Percentiles rank a stretch among this genome's conserved stretches.
Conservation (phyloP, 2,329 filamentous ascomycete species). For the Juglanconis sp. region DNA sequence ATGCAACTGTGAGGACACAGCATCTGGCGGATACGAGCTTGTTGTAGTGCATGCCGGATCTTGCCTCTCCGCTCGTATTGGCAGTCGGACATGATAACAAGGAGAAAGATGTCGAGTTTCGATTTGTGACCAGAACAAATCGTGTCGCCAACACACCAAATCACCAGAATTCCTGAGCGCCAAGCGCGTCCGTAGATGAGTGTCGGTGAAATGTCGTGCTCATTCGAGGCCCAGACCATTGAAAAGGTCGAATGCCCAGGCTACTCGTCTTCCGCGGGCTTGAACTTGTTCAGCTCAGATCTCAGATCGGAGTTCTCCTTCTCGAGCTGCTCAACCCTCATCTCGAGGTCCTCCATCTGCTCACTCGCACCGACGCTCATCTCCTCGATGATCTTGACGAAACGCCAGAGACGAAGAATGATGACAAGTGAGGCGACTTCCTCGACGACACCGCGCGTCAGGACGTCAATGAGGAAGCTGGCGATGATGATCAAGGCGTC, state of each 20-base stretch:
- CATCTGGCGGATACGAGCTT: conserved; percentile 10
- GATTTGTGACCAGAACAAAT: no score
- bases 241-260: neutral
- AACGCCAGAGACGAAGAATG: conserved; percentile 63
- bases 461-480: conserved; percentile 60
- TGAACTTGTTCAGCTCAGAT: conserved; percentile 16
- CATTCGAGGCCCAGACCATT: neutral
- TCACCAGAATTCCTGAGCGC: no score
- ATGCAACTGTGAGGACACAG: conserved; percentile 4
- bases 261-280: neutral
- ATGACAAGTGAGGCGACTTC: conserved; percentile 66
- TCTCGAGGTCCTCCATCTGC: conserved; percentile 56
- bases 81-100: neutral
- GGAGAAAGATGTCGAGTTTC: no score
- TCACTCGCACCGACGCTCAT: conserved; percentile 61
- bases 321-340: conserved; percentile 49
- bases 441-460: conserved; percentile 56
- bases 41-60: neutral
- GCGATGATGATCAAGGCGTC: conserved; percentile 61
- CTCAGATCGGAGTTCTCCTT: conserved; percentile 39
- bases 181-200: no score
- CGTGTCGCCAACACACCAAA: no score
- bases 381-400: conserved; percentile 70
- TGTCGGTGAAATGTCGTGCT: no score
- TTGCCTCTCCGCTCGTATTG: conserved; percentile 13